phyloP scores from a whole-genome alignment of 2,329 filamentous ascomycete species.

The Daldinia sp. region DNA sequence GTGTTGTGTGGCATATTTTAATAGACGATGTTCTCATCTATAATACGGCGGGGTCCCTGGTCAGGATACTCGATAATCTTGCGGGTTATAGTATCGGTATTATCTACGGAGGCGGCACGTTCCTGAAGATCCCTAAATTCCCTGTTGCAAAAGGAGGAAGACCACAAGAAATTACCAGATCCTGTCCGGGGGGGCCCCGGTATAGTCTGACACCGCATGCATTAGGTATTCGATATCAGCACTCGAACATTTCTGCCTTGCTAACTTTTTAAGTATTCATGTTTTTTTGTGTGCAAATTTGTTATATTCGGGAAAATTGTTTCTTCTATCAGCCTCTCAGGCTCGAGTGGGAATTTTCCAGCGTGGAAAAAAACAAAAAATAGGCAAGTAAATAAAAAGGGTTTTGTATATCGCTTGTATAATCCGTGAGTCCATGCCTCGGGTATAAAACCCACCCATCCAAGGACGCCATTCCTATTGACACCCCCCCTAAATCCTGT shows the following conservation, averaged over 20 bases:
- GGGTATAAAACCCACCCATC: constrained; percentile 34
- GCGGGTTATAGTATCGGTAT: neutral
- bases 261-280: neutral
- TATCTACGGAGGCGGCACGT: neutral
- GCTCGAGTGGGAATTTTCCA: constrained; percentile 2
- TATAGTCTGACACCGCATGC: constrained; percentile 4
- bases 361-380: constrained; percentile 2
- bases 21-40: neutral
- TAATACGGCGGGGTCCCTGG: neutral
- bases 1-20: neutral
- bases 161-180: constrained; percentile 12
- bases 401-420: constrained; percentile 37
- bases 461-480: constrained; percentile 30
- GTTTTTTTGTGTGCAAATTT: neutral
- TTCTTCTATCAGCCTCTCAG: constrained; percentile 24
- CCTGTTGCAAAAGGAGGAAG: constrained; percentile 17
- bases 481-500: constrained; percentile 31
- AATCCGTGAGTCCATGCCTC: constrained; percentile 33
- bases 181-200: constrained; percentile 9
- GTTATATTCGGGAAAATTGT: constrained; percentile 12
- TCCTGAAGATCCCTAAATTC: constrained; percentile 14
- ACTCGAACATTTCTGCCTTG: constrained; percentile 1
- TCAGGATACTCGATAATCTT: neutral
- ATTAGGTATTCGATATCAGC: neutral
- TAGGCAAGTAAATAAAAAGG: too few relatives aligned